These are phyloP conservation scores for Ceratobasidium sp. DNA, from an alignment of 1,284 basidiomycete species.

Conservation along the genomic window DNA sequence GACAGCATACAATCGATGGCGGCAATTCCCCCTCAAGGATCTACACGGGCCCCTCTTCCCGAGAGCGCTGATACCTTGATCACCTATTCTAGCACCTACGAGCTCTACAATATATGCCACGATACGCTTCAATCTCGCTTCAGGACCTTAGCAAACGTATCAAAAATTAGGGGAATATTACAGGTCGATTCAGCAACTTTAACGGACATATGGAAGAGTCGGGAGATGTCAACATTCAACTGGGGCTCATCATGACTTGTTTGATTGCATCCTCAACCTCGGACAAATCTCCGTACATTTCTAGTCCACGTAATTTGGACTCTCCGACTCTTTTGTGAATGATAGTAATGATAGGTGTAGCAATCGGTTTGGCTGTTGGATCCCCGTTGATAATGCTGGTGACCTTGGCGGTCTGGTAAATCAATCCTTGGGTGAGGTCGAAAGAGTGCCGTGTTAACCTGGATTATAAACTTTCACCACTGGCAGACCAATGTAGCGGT, in stretches of 20 bases:
- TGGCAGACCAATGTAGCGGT: not conserved
- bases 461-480: not conserved
- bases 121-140: no score
- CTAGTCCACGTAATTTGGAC: not conserved
- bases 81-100: no score
- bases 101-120: no score
- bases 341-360: not conserved
- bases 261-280: not conserved
- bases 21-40: no score
- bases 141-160: no score
- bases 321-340: not conserved
- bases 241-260: not conserved
- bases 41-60: no score
- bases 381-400: conserved; percentile 7
- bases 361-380: not conserved
- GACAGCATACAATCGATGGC: no score
- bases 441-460: not conserved
- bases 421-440: not conserved
- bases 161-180: no score
- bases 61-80: no score
- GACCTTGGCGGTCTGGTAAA: not conserved
- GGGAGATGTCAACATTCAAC: not conserved
- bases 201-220: not conserved
- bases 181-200: no score
- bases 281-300: not conserved